These are phyloP conservation scores for Trichophyton simii DNA, from an alignment of 2,329 filamentous ascomycete species.

Conservation along the genomic window DNA sequence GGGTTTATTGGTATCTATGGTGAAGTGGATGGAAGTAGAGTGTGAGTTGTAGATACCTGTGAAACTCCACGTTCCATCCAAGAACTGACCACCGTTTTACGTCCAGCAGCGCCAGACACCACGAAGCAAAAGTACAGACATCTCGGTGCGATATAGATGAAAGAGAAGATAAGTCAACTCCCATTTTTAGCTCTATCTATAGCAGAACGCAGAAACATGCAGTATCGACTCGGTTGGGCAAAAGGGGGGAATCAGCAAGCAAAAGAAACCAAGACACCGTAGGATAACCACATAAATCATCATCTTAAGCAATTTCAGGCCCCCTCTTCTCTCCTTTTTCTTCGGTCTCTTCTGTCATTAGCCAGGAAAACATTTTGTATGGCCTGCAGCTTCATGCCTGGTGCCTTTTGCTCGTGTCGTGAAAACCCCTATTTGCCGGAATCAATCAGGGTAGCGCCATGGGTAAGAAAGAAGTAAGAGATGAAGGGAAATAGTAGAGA, in stretches of 20 bases:
- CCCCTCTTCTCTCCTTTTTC: neutral
- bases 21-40: no score
- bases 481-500: neutral
- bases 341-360: neutral
- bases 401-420: neutral
- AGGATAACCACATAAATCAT: neutral
- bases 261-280: neutral
- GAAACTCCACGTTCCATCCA: neutral
- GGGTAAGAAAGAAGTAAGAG: neutral
- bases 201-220: neutral
- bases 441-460: neutral
- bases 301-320: neutral
- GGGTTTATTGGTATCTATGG: neutral
- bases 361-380: neutral
- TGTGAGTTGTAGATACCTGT: no score
- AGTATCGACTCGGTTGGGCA: neutral
- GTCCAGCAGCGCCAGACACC: no score
- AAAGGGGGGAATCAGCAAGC: neutral
- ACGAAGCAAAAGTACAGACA: no score
- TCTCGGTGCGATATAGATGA: neutral
- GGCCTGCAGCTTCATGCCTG: neutral
- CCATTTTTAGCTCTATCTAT: conserved; percentile 2
- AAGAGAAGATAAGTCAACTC: neutral
- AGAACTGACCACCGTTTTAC: neutral
- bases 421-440: neutral